These are phyloP conservation scores for Hypoxylon sp. DNA, from an alignment of 2,329 filamentous ascomycete genomes.

Conservation along the genomic window DNA sequence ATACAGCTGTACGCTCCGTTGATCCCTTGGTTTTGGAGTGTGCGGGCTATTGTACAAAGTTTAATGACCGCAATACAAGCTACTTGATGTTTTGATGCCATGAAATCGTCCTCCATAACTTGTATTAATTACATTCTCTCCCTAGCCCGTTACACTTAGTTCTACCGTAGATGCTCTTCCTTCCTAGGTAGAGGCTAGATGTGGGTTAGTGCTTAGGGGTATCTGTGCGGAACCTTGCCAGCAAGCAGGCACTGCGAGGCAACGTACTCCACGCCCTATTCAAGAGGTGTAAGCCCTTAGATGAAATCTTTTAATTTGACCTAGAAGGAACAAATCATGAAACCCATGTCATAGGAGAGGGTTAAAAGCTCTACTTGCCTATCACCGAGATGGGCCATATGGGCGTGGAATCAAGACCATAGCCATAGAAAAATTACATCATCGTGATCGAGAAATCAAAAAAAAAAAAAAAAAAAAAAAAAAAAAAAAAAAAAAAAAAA, in stretches of 20 bases:
- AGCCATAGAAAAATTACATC: neutral
- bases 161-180: neutral
- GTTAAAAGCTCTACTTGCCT: neutral
- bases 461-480: no score
- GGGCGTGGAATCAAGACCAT: neutral
- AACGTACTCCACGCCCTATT: neutral
- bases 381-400: neutral
- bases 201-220: neutral
- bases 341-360: neutral
- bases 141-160: neutral
- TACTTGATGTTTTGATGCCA: neutral
- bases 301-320: neutral
- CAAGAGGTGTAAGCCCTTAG: neutral
- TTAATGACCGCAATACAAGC: slow-evolving; percentile 17
- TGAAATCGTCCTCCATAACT: neutral
- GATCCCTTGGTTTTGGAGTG: neutral
- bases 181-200: neutral
- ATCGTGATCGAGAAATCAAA: neutral
- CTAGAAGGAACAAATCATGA: neutral
- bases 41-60: slow-evolving; percentile 15
- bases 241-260: neutral
- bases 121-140: neutral
- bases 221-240: neutral
- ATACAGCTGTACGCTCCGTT: slow-evolving; percentile 9
- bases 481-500: no score